Evolutionary conservation across 495 filamentous ascomycete species (phyloP).

Genomic region (Paragyromitra xinjiangensis): DNA sequence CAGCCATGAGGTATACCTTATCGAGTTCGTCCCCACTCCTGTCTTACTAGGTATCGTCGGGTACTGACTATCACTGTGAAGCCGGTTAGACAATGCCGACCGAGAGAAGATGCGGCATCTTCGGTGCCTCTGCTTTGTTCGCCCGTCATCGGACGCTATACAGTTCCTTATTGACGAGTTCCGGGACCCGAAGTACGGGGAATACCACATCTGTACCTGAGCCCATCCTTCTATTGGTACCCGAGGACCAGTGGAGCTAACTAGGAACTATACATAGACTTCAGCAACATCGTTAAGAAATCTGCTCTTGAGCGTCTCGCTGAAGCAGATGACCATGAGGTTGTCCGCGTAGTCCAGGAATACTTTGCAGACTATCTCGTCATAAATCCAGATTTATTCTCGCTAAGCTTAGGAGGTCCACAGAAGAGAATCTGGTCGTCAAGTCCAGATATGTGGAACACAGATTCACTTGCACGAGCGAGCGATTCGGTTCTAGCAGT

Average conservation of each 20-base stretch:
- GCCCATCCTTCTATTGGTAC: not conserved
- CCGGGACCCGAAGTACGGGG: slow-evolving; percentile 94
- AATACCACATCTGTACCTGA: slow-evolving; percentile 83
- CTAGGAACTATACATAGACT: slow-evolving; percentile 63
- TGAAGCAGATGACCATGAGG: slow-evolving; percentile 97
- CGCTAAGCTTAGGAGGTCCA: slow-evolving; percentile 78
- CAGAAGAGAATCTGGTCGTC: slow-evolving; percentile 79
- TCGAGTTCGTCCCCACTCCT: slow-evolving; percentile 66
- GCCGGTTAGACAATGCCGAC: slow-evolving; percentile 84
- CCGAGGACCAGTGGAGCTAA: slow-evolving; percentile 12
- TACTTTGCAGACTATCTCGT: slow-evolving; percentile 95
- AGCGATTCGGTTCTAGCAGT: slow-evolving; percentile 86
- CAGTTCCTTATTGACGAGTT: slow-evolving; percentile 95
- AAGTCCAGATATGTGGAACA: slow-evolving; percentile 85
- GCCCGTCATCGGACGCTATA: slow-evolving; percentile 88
- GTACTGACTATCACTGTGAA: slow-evolving; percentile 44
- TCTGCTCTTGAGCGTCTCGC: slow-evolving; percentile 93
- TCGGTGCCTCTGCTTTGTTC: slow-evolving; percentile 89
- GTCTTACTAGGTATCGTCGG: not conserved
- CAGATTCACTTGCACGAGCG: slow-evolving; percentile 81
- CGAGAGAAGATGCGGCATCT: slow-evolving; percentile 98
- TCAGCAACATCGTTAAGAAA: slow-evolving; percentile 97
- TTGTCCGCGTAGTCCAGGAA: slow-evolving; percentile 90
- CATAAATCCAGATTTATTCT: slow-evolving; percentile 92
- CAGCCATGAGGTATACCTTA: slow-evolving; percentile 96